These are phyloP conservation scores for Solanum virginianum DNA, from an alignment of 257 asterid species.

Conservation along the genomic window DNA sequence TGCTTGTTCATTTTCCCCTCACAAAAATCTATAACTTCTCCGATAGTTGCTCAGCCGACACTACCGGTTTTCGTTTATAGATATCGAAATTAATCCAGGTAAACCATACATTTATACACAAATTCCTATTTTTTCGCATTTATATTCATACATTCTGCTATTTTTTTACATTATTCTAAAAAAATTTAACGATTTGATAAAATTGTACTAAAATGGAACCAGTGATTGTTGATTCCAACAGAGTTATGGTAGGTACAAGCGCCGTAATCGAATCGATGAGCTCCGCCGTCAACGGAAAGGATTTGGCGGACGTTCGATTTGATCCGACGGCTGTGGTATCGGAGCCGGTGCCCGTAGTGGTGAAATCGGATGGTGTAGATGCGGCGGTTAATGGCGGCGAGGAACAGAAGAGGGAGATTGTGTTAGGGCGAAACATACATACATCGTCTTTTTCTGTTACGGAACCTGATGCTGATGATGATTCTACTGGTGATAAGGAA, in stretches of 20 bases:
- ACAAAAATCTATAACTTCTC: background rate
- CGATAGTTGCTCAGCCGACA: background rate
- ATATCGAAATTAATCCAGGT: background rate
- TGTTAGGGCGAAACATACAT: constrained; percentile 77
- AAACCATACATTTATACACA: background rate
- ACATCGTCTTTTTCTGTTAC: constrained; percentile 73
- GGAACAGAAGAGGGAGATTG: constrained; percentile 43
- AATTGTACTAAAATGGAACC: background rate
- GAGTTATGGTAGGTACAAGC: background rate
- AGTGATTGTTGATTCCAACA: background rate
- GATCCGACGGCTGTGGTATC: constrained; percentile 41
- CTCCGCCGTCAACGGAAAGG: background rate
- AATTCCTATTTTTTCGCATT: background rate
- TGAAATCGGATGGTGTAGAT: constrained; percentile 3
- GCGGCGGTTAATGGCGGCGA: constrained; percentile 3
- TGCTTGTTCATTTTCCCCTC: background rate
- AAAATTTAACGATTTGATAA: background rate
- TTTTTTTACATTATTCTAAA: background rate
- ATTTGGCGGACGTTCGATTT: constrained; percentile 3
- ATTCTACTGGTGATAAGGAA: constrained; percentile 91
- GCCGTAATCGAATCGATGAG: background rate
- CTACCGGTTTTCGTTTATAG: background rate
- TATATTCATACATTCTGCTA: background rate
- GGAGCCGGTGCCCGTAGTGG: constrained; percentile 48
- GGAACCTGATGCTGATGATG: constrained; percentile 93